Evolutionary conservation across 805 yeast genomes (phyloP).

Genomic region (Candida argentea): DNA sequence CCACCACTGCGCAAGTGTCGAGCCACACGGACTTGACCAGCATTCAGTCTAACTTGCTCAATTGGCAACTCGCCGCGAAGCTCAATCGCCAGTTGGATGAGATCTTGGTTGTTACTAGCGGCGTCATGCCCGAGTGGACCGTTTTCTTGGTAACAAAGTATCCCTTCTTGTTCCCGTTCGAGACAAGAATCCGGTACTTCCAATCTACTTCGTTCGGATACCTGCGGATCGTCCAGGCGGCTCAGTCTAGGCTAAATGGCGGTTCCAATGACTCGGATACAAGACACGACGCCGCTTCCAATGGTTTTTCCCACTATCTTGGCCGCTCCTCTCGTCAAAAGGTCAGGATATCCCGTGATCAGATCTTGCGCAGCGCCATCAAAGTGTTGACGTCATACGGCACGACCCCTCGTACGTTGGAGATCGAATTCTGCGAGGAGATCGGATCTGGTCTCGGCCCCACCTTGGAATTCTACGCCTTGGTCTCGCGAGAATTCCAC

Average conservation of each 20-base stretch:
- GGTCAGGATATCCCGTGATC: slow-evolving; percentile 62
- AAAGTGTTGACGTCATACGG: slow-evolving; percentile 73
- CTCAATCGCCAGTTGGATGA: slow-evolving; percentile 83
- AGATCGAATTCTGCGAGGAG: slow-evolving; percentile 81
- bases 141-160: slow-evolving; percentile 59
- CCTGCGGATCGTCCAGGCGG: slow-evolving; percentile 67
- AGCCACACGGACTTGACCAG: too few relatives aligned
- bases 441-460: slow-evolving; percentile 98
- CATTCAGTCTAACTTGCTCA: slow-evolving; percentile 43
- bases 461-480: slow-evolving; percentile 83
- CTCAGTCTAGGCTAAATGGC: slow-evolving; percentile 44
- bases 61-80: slow-evolving; percentile 78
- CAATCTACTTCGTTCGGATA: slow-evolving; percentile 89
- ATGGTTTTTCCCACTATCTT: too few relatives aligned
- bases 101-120: slow-evolving; percentile 78
- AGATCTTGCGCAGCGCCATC: slow-evolving; percentile 64
- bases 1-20: slow-evolving; percentile 6
- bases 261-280: slow-evolving; percentile 4
- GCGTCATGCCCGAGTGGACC: slow-evolving; percentile 79
- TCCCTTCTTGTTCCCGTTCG: slow-evolving; percentile 80
- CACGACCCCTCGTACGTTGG: slow-evolving; percentile 68
- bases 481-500: slow-evolving; percentile 67
- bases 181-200: slow-evolving; percentile 64
- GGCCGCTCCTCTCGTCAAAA: slow-evolving; percentile 78
- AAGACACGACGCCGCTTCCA: slow-evolving; percentile 29